Evolutionary conservation across 768 basidiomycete genomes (phyloP), one percentile per base, ranked within the genome.

Genomic region (Mycena sanguinolenta): DNA sequence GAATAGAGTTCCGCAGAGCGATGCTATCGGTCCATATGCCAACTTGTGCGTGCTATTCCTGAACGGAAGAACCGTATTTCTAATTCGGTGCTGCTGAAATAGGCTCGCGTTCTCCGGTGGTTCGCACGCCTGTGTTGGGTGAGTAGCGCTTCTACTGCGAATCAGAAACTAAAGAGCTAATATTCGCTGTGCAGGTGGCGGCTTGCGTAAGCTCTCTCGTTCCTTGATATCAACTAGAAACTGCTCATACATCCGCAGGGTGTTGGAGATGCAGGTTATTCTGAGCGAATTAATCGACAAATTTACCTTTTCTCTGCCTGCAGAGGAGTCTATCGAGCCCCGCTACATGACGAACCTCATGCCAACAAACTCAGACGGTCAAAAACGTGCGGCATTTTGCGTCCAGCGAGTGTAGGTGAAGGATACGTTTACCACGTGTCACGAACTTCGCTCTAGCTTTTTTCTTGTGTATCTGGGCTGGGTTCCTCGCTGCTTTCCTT

Each of bases 191-290:
- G 30, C 30, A 72, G 61, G 39, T 75, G 74, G 74, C 67, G 72
- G 57, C 69, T 75, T 58, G 74, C 74, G 74, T 75, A 65, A 54
- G 74, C 52, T 34, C 44, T 49, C 50, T 53, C 54, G 23, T 58
- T 67, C 36, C 57, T 23, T 62, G 53, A 52, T 27, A 61, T 52
- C 49, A 57, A 61, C 53, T 30, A 60, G 46, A 63, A 39, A 46
- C 44, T 50, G 39, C 34, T 36, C 34, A 58, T 58, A 49, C 58
- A 36, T 38, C 49, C 55, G 65, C 72, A 81, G 79, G 12, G 54
- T 84, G 0, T 67, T 79, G 58, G 85, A 87, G 73, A 74, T 85
- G 54, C 86, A 87, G 65, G 78, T 79, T 4, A 84, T 87, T 71
- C 73, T 86, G 34, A 78, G 82, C 19, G 81, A 84, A 67, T 76